Percentiles rank a stretch among this genome's conserved stretches.
phyloP scores from a whole-genome alignment of 768 basidiomycete species.

The Scleroderma bovista region DNA sequence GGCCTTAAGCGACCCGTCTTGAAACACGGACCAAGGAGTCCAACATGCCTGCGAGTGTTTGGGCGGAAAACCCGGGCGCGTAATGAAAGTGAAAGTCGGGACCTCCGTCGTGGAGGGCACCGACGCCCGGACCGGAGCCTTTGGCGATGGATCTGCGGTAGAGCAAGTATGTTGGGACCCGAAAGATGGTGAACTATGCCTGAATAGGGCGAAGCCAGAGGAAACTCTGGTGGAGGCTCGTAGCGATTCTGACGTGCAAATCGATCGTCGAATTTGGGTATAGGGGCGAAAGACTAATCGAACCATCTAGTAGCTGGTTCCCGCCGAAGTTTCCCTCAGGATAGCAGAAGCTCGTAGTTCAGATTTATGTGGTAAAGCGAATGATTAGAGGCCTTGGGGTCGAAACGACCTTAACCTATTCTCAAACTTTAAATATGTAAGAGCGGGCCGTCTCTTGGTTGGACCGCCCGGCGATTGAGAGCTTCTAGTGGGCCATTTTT shows the following conservation, averaged over 20 bases:
- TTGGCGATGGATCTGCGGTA: constrained; percentile 68
- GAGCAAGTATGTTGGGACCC: constrained; percentile 84
- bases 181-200: constrained; percentile 89
- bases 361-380: constrained; percentile 69
- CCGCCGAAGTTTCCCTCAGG: constrained; percentile 85
- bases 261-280: constrained; percentile 93
- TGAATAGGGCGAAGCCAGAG: constrained; percentile 91
- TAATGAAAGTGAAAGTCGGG: no score
- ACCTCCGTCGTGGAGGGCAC: constrained; percentile 51
- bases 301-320: constrained; percentile 93
- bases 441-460: constrained; percentile 46
- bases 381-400: constrained; percentile 90
- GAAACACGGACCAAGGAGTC: no score
- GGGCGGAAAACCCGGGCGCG: no score
- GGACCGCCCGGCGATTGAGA: constrained; percentile 53
- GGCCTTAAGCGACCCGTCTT: no score
- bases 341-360: constrained; percentile 51
- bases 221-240: constrained; percentile 95
- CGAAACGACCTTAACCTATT: constrained; percentile 85
- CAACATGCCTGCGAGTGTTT: no score
- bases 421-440: constrained; percentile 66
- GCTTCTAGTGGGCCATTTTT: constrained; percentile 72
- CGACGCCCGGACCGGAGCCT: constrained; percentile 71
- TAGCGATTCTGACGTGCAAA: constrained; percentile 96
- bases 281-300: constrained; percentile 96